phyloP scores from a whole-genome alignment of 495 filamentous ascomycete species.

The Hypomontagnella submonticulosa region DNA sequence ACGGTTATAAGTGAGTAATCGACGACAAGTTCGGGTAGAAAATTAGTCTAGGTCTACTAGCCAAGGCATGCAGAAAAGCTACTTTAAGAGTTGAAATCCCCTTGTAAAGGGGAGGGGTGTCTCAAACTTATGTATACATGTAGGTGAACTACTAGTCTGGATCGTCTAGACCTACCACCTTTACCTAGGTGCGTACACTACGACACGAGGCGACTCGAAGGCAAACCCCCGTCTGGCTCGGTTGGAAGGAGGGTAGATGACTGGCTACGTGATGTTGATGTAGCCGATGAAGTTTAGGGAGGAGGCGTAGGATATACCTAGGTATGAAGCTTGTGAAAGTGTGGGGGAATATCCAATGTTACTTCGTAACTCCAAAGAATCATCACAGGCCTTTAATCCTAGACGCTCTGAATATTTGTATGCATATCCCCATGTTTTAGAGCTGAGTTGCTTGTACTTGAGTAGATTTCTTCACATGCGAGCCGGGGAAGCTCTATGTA shows the following conservation, averaged over 20 bases:
- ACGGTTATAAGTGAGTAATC: slow-evolving; percentile 38
- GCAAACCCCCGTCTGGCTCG: slow-evolving; percentile 31
- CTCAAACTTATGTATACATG: slow-evolving; percentile 29
- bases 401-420: slow-evolving; percentile 11
- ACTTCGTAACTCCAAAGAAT: slow-evolving; percentile 6
- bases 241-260: slow-evolving; percentile 48
- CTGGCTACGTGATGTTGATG: slow-evolving; percentile 44
- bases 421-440: slow-evolving; percentile 10
- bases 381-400: slow-evolving; percentile 11
- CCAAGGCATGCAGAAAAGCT: slow-evolving; percentile 20
- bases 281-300: slow-evolving; percentile 42
- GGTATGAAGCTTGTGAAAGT: slow-evolving; percentile 51
- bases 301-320: slow-evolving; percentile 25
- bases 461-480: slow-evolving; percentile 34
- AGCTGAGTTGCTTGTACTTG: slow-evolving; percentile 19
- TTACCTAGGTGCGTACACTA: slow-evolving; percentile 24
- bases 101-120: slow-evolving; percentile 29
- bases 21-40: slow-evolving; percentile 37
- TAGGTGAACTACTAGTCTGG: slow-evolving; percentile 16
- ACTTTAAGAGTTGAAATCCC: slow-evolving; percentile 28
- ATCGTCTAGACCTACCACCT: slow-evolving; percentile 9
- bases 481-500: slow-evolving; percentile 25
- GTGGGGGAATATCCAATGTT: slow-evolving; percentile 45
- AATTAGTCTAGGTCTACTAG: slow-evolving; percentile 14
- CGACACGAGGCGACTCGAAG: slow-evolving; percentile 36